Base-by-base conservation (phyloP, 371 early-diverging fungal genomes). In the Mucor saturninus region DNA sequence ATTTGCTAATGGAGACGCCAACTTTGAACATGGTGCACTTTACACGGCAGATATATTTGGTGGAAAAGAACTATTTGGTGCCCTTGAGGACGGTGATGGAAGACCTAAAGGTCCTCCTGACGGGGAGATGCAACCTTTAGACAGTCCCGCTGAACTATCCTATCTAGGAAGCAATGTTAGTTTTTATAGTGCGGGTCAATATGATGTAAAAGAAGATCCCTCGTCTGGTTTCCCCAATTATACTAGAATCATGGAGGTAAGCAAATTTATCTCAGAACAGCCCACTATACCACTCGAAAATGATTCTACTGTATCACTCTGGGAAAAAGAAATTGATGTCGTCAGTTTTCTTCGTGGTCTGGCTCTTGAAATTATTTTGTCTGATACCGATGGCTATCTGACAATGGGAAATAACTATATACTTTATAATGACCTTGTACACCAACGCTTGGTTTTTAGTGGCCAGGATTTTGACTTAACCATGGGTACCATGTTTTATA, bases 401-500 rank as follows among this genome's bases (percentile, higher is more conserved):
- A 54, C 64, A 26, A 77, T 69, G 42, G 62, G 61, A 13, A 63
- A 77, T 13, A 77, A 77, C 42, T 77, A 69, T 45, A 69, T 72
- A 26, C 10, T 77, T 31, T 74, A 77, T 45, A 61, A 73, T 4
- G 50, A 70, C n/a, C 57, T 63, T 15, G 39, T 35, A 11, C 38
- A 48, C 8, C 56, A 54, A 7, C 56, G 59, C 1, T 52, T 71
- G 31, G 54, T 68, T n/a, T 74, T 53, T 38, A 68, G 71, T n/a
- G 58, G 55, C 9, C 70, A 71, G 64, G 78, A 77, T 31, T 54
- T 74, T 52, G 78, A 74, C 55, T 58, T 66, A 26, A 56, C 64
- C 1, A 61, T 77, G 66, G 73, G 75, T 31, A 65, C 40, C 49
- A 61, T 65, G 2, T 62, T 66, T 1, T 62, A 62, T 6, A 43